A percentile compares a stretch with the other conserved stretches of the same genome.
Evolutionary conservation across 805 yeast genomes (phyloP).

Genomic region (Candida broadrunensis): DNA sequence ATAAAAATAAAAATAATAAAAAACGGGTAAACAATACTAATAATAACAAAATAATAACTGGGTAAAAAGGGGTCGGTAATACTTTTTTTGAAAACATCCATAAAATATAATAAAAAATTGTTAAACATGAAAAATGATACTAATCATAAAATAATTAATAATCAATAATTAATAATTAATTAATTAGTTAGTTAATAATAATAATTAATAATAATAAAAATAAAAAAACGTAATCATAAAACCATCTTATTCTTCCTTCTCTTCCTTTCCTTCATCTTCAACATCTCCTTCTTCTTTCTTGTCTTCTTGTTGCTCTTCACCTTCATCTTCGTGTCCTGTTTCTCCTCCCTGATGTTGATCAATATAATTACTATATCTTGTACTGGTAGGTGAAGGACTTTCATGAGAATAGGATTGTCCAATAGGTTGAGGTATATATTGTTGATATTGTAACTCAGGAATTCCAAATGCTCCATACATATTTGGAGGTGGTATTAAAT

Average conservation of each 20-base stretch:
- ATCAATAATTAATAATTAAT: no score
- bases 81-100: no score
- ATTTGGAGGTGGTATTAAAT: constrained; percentile 1
- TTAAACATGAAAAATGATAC: no score
- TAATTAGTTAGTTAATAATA: no score
- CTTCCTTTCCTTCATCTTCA: background rate
- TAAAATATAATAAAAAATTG: no score
- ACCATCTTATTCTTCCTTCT: constrained; percentile 1
- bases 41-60: no score
- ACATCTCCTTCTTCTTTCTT: constrained; percentile 1
- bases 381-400: constrained; percentile 1
- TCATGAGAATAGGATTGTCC: background rate
- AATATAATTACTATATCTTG: background rate
- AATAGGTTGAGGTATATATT: constrained; percentile 8
- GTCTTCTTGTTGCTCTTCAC: background rate
- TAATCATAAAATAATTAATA: no score
- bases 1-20: no score
- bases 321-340: background rate
- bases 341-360: background rate
- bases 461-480: constrained; percentile 12
- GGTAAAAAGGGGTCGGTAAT: no score
- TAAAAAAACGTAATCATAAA: no score
- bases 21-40: no score
- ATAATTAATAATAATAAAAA: no score
- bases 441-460: constrained; percentile 13